phyloP scores from a whole-genome alignment of 2,329 filamentous ascomycete genomes.

The Aspergillus aculeatus region DNA sequence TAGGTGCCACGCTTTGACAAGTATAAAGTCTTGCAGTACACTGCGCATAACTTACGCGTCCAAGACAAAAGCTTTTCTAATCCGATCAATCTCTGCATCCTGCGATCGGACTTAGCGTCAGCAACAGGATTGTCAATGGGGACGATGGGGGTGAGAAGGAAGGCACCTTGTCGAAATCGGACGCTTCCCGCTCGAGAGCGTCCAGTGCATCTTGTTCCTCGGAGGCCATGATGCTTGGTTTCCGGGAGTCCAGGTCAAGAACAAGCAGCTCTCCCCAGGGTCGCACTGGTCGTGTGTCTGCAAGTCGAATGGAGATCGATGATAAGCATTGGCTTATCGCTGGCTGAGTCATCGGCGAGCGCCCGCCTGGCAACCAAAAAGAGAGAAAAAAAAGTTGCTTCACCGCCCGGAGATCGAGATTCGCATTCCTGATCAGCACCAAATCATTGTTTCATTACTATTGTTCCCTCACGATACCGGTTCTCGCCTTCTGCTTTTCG shows the following conservation, averaged over 20 bases:
- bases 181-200: slow-evolving; percentile 77
- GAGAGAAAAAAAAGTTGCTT: slow-evolving; percentile 29
- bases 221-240: slow-evolving; percentile 49
- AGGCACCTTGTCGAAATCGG: slow-evolving; percentile 82
- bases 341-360: slow-evolving; percentile 35
- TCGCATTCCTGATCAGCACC: slow-evolving; percentile 11
- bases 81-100: slow-evolving; percentile 95
- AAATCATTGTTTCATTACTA: not conserved
- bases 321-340: slow-evolving; percentile 32
- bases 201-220: slow-evolving; percentile 75
- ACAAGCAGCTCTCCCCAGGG: not conserved
- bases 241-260: not conserved
- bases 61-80: slow-evolving; percentile 82
- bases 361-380: slow-evolving; percentile 7
- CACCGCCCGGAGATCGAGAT: slow-evolving; percentile 19
- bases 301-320: not conserved
- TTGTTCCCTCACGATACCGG: not conserved
- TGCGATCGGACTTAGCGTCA: slow-evolving; percentile 35
- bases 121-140: not conserved
- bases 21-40: too few relatives aligned
- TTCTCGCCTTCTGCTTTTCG: not conserved
- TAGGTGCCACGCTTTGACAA: not conserved
- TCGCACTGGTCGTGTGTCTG: not conserved
- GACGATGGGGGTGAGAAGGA: not conserved
- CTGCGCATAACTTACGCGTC: slow-evolving; percentile 56